These are phyloP conservation scores for Leptographium wingfieldii DNA, from an alignment of 2,329 filamentous ascomycete species.

Conservation along the genomic window DNA sequence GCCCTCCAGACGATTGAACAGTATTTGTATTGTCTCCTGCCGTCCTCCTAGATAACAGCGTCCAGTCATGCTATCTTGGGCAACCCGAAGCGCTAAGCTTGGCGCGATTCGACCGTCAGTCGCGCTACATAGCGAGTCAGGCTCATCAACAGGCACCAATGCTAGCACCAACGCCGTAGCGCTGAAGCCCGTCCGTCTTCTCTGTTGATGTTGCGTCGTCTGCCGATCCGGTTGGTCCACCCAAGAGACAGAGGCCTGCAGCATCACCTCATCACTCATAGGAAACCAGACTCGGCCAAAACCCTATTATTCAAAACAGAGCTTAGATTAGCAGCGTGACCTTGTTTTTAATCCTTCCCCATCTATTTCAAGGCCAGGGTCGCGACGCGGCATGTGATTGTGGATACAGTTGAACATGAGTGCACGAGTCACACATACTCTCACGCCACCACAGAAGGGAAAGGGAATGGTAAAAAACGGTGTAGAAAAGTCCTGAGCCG, in stretches of 20 bases:
- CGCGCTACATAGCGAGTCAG: background rate
- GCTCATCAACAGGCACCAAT: background rate
- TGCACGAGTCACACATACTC: background rate
- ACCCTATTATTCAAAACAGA: constrained; percentile 14
- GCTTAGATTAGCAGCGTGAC: background rate
- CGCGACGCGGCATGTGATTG: background rate
- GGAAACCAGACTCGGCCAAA: constrained; percentile 22
- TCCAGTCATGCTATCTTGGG: background rate
- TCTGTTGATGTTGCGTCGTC: background rate
- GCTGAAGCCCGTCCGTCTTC: background rate
- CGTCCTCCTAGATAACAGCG: background rate
- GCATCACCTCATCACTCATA: constrained; percentile 12
- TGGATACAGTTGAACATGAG: background rate
- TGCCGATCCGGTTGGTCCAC: background rate
- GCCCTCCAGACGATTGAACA: background rate
- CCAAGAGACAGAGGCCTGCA: background rate
- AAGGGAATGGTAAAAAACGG: background rate
- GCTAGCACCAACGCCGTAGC: background rate
- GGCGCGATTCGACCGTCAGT: background rate
- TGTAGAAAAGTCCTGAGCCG: background rate
- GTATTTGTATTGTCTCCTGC: background rate
- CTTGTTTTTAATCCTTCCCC: background rate
- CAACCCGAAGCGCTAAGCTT: background rate
- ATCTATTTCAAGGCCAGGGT: background rate
- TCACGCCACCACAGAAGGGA: background rate